Evolutionary conservation across 2,329 filamentous ascomycete species (phyloP), one percentile per base, ranked within the genome.

Genomic region (Myriangium duriaei): DNA sequence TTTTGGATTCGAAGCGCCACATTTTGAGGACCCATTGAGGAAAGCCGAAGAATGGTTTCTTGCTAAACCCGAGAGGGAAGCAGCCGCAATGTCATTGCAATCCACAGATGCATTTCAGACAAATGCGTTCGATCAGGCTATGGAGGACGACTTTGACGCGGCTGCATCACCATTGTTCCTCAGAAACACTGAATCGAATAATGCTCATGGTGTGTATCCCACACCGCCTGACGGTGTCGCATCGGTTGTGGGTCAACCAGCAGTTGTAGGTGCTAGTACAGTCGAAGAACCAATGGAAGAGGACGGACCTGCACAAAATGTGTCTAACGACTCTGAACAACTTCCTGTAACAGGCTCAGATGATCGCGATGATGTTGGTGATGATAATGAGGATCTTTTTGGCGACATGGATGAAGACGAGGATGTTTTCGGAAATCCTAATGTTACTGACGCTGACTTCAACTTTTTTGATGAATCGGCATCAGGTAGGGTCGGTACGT

Each of bases 361-460:
- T 16, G 26, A 26, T 18, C 21, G 32, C 5, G 33, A 51, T 48
- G 37, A 41, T 41, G 45, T 41, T 45, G n/a, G n/a, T n/a, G 28
- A 70, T 70, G 13, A 63, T 26, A 61, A 66, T 26, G 69, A 73
- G 42, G 71, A 77, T 47, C 60, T 82, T 5, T 81, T 81, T 51
- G 76, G 69, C 13, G 79, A 82, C 39, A 66, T 81, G 47, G 76
- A 76, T 10, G 72, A 71, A 6, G 78, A 83, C 46, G 21, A n/a
- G 21, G 21, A 26, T 26, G 72, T 79, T 47, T 84, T 83, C 57
- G 76, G 70, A n/a, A 72, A 76, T n/a, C 71, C 74, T 45, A 73
- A 63, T n/a, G 65, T 88, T n/a, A 86, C 79, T 1, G 83, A 91
- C 48, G 81, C 76, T 4, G 83, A 91, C 51, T 88, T 88, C 54